These are phyloP conservation scores for Rhexocercosporidium sp. DNA, from an alignment of 2,329 filamentous ascomycete species.

Conservation along the genomic window DNA sequence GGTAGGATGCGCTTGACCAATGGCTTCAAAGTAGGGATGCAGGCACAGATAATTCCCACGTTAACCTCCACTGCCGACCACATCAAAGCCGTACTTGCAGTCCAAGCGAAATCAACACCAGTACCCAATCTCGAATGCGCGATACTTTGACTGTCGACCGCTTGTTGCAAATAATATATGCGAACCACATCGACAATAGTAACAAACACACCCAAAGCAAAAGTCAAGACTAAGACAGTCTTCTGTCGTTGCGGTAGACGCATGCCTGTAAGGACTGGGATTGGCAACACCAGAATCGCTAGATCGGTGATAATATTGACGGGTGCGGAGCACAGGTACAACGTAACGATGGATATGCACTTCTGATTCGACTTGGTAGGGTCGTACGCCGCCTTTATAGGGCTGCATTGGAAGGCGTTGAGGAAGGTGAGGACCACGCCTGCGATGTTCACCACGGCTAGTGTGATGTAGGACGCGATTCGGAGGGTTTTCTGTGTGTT, in stretches of 20 bases:
- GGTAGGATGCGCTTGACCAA: conserved; percentile 61
- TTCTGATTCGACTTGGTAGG: conserved; percentile 39
- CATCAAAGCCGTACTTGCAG: conserved; percentile 85
- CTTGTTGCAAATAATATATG: conserved; percentile 82
- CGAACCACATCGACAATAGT: conserved; percentile 86
- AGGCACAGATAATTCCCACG: conserved; percentile 86
- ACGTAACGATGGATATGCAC: conserved; percentile 60
- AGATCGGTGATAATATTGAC: conserved; percentile 93
- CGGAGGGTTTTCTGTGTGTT: conserved; percentile 78
- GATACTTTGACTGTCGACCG: conserved; percentile 26
- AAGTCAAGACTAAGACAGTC: conserved; percentile 83
- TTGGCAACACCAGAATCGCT: conserved; percentile 83
- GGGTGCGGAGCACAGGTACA: conserved; percentile 78
- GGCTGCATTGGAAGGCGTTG: conserved; percentile 85
- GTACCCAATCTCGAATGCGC: conserved; percentile 47
- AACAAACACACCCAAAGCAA: conserved; percentile 85
- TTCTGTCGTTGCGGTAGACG: conserved; percentile 85
- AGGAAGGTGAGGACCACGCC: conserved; percentile 82
- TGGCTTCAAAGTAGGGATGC: conserved; percentile 90
- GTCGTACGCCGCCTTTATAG: conserved; percentile 72
- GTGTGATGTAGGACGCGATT: conserved; percentile 79
- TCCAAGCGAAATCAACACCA: conserved; percentile 66
- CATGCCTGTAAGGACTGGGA: conserved; percentile 88
- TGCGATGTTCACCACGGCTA: conserved; percentile 78
- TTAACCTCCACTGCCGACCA: conserved; percentile 95